phyloP scores from a whole-genome alignment of 352 stramenopile genomes.

The Globisporangium nagaii region DNA sequence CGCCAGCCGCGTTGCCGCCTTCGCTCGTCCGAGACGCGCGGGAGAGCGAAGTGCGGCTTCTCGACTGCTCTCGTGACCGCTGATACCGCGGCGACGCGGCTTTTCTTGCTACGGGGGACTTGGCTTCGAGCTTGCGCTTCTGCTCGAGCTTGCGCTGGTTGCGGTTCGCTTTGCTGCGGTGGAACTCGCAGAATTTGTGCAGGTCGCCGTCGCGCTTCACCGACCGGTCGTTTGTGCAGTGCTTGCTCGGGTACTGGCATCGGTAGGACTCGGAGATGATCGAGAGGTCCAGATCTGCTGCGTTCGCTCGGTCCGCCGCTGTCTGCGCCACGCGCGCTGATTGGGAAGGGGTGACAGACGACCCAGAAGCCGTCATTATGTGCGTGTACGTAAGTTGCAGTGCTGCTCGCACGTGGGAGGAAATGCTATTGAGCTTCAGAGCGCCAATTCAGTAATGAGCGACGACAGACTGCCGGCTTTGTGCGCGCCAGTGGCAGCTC shows the following conservation, averaged over 20 bases:
- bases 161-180: constrained; percentile 28
- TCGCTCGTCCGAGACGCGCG: constrained; percentile 1
- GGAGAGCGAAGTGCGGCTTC: background rate
- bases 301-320: background rate
- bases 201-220: constrained; percentile 25
- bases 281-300: constrained; percentile 3
- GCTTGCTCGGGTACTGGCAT: constrained; percentile 23
- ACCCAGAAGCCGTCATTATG: too few relatives aligned
- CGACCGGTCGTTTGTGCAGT: constrained; percentile 16
- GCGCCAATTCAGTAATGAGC: background rate
- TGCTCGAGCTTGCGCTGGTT: constrained; percentile 36
- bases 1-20: background rate
- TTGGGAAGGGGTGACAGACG: background rate
- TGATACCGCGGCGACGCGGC: constrained; percentile 1
- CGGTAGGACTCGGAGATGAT: constrained; percentile 16
- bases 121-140: constrained; percentile 15
- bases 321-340: constrained; percentile 3
- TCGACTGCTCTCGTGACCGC: background rate
- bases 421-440: background rate
- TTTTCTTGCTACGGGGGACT: background rate
- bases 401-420: background rate
- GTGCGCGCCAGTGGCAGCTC: background rate
- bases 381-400: background rate
- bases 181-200: constrained; percentile 31
- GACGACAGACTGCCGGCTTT: background rate